These are phyloP conservation scores for Salix arbutifolia DNA, from an alignment of 345 rosid genomes.

Conservation along the genomic window DNA sequence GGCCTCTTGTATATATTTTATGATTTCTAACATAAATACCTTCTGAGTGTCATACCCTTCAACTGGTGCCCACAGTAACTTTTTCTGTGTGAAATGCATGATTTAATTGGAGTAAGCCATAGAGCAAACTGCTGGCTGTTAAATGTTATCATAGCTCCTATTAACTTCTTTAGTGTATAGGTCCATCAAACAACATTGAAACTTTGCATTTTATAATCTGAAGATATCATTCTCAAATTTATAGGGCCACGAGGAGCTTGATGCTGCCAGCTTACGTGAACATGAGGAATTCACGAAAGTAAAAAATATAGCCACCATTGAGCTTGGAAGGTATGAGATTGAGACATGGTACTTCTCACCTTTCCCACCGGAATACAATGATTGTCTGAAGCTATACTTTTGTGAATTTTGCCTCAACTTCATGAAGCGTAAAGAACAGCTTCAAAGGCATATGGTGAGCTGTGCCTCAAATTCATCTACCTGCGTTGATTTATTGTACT, in stretches of 20 bases:
- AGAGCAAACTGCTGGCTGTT: neutral
- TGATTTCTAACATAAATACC: neutral
- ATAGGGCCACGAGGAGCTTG: constrained; percentile 98
- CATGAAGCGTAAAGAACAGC: constrained; percentile 98
- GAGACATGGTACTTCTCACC: constrained; percentile 99
- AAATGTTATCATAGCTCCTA: neutral
- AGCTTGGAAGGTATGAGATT: constrained; percentile 97
- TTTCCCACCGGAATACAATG: constrained; percentile 96
- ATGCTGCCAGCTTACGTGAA: constrained; percentile 98
- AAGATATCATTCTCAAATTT: constrained; percentile 6
- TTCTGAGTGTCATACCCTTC: neutral
- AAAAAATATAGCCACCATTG: constrained; percentile 93
- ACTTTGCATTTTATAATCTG: neutral
- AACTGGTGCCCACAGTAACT: neutral
- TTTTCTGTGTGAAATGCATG: neutral
- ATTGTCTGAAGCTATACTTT: constrained; percentile 85
- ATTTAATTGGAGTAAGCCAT: neutral
- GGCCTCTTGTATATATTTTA: neutral
- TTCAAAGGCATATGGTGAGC: constrained; percentile 98
- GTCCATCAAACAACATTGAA: neutral
- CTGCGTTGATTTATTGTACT: neutral
- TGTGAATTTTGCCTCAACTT: constrained; percentile 99
- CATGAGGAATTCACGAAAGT: constrained; percentile 99
- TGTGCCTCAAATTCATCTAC: constrained; percentile 9
- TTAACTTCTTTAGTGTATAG: neutral